These are phyloP conservation scores for Fusarium sp. DNA, from an alignment of 2,329 filamentous ascomycete species.

Conservation along the genomic window DNA sequence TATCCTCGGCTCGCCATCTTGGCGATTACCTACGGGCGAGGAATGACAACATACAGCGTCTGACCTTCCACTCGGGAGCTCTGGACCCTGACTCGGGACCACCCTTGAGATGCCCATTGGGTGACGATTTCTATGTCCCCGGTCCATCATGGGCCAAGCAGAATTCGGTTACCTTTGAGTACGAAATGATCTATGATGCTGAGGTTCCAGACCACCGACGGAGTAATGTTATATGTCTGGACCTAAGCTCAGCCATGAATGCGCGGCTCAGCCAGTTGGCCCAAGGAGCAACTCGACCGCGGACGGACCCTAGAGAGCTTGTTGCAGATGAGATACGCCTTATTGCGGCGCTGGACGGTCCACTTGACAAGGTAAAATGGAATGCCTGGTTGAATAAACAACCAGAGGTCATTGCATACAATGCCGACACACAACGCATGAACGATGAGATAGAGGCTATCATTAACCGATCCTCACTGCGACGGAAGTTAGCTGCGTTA, in stretches of 20 bases:
- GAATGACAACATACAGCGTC: constrained; percentile 14
- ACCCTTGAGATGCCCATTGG: neutral
- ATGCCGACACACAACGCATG: neutral
- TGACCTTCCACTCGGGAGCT: constrained; percentile 18
- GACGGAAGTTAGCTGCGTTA: neutral
- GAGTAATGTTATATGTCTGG: neutral
- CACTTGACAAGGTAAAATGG: neutral
- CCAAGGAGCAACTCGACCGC: neutral
- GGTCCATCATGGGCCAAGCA: constrained; percentile 6
- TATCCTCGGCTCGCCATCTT: constrained; percentile 5
- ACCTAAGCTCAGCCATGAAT: neutral
- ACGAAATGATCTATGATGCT: constrained; percentile 5
- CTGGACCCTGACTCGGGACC: neutral
- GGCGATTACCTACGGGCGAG: constrained; percentile 8
- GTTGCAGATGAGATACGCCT: neutral
- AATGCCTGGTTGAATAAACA: neutral
- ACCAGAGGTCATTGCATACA: constrained; percentile 4
- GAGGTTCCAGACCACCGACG: neutral
- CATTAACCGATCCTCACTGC: neutral
- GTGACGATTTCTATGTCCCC: neutral
- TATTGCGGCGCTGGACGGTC: neutral
- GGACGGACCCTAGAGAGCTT: neutral
- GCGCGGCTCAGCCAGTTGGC: neutral
- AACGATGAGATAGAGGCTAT: constrained; percentile 15
- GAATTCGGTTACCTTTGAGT: constrained; percentile 11